Evolutionary conservation across 2,329 filamentous ascomycete genomes (phyloP), one percentile per base, ranked within the genome.

Genomic region (Aspergillus arachidicola): DNA sequence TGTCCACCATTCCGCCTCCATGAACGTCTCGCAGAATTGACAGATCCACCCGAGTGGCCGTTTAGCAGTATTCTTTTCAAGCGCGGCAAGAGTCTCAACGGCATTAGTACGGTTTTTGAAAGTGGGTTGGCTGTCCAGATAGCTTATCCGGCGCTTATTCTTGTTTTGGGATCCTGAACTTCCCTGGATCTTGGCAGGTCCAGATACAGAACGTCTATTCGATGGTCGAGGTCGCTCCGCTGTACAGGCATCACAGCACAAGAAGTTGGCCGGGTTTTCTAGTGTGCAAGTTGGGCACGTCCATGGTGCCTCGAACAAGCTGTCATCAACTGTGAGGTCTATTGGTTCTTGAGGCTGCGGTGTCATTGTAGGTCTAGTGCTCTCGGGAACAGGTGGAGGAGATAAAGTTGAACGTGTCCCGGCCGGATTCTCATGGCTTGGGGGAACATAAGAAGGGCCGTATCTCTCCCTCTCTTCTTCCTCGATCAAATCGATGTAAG

Each of bases 401-500:
- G 69, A 80, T 69, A 58, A 75, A 71, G 67, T 78, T 76, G 65
- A 70, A 57, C 75, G 77, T 50, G 79, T 79, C 21, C 84, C 84
- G 9, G 80, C 81, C 19, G 87, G 86, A 63, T 84, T 83, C 30
- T 82, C 77, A 36, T 82, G 80, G 60, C 82, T 86, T 0, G 81
- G 78, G n/a, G 81, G 80, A 12, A 85, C 81, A 71, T 88, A 83
- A 62, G 81, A 82, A 59, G 80, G 77, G n/a, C 87, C 86, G 66
- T 87, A 85, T 69, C 83, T 84, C 67, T 88, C 85, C 23, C 75
- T 76, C 64, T 91, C 86, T 65, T 96, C 93, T 73, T 96, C 89
- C 73, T 96, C 91, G 30, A 95, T 90, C 21, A 97, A 82, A 71
- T 97, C 94, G 81, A 92, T 93, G 36, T 96, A 82, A 0, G 93